Percentiles rank a stretch among this genome's conserved stretches.
Evolutionary conservation across 2,329 filamentous ascomycete genomes (phyloP).

Genomic region (Aaosphaeria pasadenensis): DNA sequence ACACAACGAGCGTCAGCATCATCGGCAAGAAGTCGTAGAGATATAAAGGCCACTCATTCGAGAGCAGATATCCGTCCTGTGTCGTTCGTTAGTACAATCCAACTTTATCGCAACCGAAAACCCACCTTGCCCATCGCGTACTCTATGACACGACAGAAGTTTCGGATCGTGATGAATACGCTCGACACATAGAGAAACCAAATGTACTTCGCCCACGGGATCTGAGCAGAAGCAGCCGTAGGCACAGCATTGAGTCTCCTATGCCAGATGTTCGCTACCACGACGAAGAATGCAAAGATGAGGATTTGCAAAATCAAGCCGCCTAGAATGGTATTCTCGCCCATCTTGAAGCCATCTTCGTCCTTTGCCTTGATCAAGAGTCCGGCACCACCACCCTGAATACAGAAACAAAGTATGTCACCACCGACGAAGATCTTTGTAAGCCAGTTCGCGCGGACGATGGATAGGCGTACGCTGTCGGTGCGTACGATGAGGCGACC

Average conservation of each 20-base stretch:
- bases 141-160: slow-evolving; percentile 46
- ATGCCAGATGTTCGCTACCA: slow-evolving; percentile 49
- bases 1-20: slow-evolving; percentile 13
- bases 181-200: slow-evolving; percentile 35
- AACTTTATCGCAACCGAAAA: background rate
- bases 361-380: slow-evolving; percentile 23
- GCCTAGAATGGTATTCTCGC: slow-evolving; percentile 49
- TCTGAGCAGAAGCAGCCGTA: too few relatives aligned
- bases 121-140: slow-evolving; percentile 24
- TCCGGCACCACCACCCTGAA: slow-evolving; percentile 47
- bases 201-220: slow-evolving; percentile 30
- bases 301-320: slow-evolving; percentile 55
- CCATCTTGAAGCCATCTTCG: slow-evolving; percentile 21
- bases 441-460: slow-evolving; percentile 42
- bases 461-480: slow-evolving; percentile 34
- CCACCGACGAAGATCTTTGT: slow-evolving; percentile 53
- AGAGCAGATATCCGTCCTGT: slow-evolving; percentile 45
- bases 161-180: slow-evolving; percentile 43
- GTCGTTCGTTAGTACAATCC: too few relatives aligned
- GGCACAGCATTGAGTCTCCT: background rate
- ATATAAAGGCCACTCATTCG: slow-evolving; percentile 51
- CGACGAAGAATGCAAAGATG: slow-evolving; percentile 54
- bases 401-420: slow-evolving; percentile 49
- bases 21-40: slow-evolving; percentile 49
- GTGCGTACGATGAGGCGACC: slow-evolving; percentile 34